Percentiles rank a stretch among this genome's conserved stretches.
Conservation (phyloP, 2,329 filamentous ascomycete genomes). For the Trichoderma simmonsii region DNA sequence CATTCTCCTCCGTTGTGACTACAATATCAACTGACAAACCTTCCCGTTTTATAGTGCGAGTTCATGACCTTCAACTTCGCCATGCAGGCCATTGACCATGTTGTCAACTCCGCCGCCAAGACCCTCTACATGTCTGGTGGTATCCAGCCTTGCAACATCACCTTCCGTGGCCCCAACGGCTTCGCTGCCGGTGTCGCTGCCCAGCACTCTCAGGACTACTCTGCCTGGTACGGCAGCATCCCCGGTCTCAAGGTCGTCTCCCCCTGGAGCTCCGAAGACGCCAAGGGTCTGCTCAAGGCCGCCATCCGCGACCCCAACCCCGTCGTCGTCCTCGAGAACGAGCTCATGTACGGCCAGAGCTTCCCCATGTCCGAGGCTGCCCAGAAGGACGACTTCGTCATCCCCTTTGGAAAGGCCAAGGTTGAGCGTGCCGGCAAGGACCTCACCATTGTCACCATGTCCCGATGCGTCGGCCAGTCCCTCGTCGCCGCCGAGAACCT, state of each 20-base stretch:
- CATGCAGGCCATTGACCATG: constrained; percentile 99
- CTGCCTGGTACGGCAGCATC: constrained; percentile 97
- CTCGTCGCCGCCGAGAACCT: constrained; percentile 84
- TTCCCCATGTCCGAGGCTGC: constrained; percentile 98
- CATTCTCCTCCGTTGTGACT: neutral
- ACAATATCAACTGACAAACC: neutral
- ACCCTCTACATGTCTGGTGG: constrained; percentile 99
- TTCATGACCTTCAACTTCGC: constrained; percentile 99
- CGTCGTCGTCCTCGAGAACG: constrained; percentile 86
- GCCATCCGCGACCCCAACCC: constrained; percentile 98
- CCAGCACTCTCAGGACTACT: constrained; percentile 99
- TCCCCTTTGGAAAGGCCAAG: constrained; percentile 98
- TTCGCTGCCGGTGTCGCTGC: constrained; percentile 94
- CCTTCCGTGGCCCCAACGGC: constrained; percentile 98
- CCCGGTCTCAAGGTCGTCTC: constrained; percentile 95
- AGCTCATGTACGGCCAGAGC: constrained; percentile 84
- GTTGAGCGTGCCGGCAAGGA: constrained; percentile 96
- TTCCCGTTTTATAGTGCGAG: constrained; percentile 64
- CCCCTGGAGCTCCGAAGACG: constrained; percentile 95
- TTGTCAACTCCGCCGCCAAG: constrained; percentile 98
- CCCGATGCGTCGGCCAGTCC: constrained; percentile 91
- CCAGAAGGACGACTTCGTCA: constrained; percentile 92
- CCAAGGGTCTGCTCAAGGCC: constrained; percentile 96
- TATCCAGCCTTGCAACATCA: constrained; percentile 99
- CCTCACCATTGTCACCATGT: constrained; percentile 90